Evolutionary conservation across 2,329 filamentous ascomycete genomes (phyloP).

Genomic region (Aspergillus nomiae): DNA sequence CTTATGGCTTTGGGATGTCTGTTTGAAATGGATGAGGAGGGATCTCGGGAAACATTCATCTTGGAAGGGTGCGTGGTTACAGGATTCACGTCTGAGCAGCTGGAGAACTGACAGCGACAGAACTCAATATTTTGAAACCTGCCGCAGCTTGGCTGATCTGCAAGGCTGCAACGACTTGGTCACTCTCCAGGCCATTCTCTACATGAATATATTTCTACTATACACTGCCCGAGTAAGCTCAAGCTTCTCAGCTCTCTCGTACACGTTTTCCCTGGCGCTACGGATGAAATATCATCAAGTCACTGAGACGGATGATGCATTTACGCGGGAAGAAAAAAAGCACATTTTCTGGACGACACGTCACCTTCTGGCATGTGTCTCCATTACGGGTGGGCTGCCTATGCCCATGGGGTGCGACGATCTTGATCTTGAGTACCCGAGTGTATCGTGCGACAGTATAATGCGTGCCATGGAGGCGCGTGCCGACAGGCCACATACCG

Average conservation of each 20-base stretch:
- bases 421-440: slow-evolving; percentile 8
- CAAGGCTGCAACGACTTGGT: slow-evolving; percentile 12
- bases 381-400: slow-evolving; percentile 9
- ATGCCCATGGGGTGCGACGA: slow-evolving; percentile 9
- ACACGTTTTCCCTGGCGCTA: slow-evolving; percentile 12
- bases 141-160: slow-evolving; percentile 8
- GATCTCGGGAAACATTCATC: not conserved
- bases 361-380: slow-evolving; percentile 8
- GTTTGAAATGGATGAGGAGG: not conserved
- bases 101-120: not conserved
- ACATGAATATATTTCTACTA: slow-evolving; percentile 14
- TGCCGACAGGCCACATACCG: not conserved
- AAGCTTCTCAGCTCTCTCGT: slow-evolving; percentile 12
- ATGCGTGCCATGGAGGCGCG: not conserved
- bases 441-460: not conserved
- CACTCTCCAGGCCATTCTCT: slow-evolving; percentile 16
- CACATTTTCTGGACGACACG: slow-evolving; percentile 13
- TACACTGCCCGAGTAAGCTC: slow-evolving; percentile 6
- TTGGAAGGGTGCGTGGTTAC: slow-evolving; percentile 4
- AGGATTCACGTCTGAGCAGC: not conserved
- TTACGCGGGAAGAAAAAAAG: not conserved
- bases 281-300: slow-evolving; percentile 15
- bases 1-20: slow-evolving; percentile 14
- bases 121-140: slow-evolving; percentile 9
- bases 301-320: not conserved